Percentiles rank a stretch among this genome's conserved stretches.
These are phyloP conservation scores for Miscanthus lutarioriparius DNA, from an alignment of 176 grass and related monocot genomes.

Conservation along the genomic window DNA sequence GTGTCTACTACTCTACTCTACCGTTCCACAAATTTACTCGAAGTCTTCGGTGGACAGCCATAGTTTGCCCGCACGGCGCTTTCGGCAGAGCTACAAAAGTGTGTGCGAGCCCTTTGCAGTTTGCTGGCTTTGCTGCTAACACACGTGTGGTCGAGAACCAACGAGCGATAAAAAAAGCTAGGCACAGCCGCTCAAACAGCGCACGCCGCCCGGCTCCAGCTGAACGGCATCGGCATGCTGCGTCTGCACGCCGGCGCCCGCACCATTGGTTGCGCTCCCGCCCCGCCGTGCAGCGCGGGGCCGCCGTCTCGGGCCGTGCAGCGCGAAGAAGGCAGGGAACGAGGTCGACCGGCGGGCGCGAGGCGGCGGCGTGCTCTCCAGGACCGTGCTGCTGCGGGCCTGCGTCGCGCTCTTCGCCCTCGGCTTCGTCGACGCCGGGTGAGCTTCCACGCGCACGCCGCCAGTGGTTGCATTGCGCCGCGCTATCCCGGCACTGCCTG, in stretches of 20 bases:
- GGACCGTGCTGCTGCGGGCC: slow-evolving; percentile 41
- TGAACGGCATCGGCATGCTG: slow-evolving; percentile 35
- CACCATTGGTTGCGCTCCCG: neutral
- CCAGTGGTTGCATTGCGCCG: no score
- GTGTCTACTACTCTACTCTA: no score
- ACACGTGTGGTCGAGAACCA: slow-evolving; percentile 34
- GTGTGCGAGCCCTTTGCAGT: neutral
- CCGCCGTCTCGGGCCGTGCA: neutral
- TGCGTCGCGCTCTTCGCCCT: slow-evolving; percentile 68
- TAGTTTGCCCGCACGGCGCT: neutral
- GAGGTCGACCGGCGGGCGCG: neutral
- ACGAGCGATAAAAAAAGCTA: neutral
- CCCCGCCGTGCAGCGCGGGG: neutral
- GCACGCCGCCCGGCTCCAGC: neutral
- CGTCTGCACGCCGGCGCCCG: slow-evolving; percentile 7
- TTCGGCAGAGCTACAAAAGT: neutral
- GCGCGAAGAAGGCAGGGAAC: slow-evolving; percentile 14
- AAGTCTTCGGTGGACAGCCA: neutral
- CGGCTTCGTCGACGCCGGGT: slow-evolving; percentile 92
- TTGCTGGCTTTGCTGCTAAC: slow-evolving; percentile 12
- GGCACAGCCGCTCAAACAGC: neutral
- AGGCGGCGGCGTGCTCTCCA: slow-evolving; percentile 22
- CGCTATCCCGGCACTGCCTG: neutral
- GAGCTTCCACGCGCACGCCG: neutral
- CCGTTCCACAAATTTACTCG: neutral